These are phyloP conservation scores for Hibiscus tridactylites DNA, from an alignment of 345 rosid species.

Conservation along the genomic window DNA sequence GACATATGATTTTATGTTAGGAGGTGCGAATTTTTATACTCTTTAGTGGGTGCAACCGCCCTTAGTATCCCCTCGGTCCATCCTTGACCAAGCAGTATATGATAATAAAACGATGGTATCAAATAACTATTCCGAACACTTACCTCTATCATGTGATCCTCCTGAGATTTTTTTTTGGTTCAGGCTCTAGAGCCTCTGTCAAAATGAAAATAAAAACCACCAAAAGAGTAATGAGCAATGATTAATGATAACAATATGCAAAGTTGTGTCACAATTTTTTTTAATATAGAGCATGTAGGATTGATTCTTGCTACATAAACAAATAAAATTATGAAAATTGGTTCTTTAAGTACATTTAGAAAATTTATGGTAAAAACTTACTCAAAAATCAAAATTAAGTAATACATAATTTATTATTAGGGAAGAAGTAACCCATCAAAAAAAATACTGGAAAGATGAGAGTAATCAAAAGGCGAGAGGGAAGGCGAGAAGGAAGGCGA, in stretches of 20 bases:
- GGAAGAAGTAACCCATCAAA: too few relatives aligned
- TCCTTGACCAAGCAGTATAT: background rate
- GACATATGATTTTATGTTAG: too few relatives aligned
- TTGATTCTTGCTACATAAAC: background rate
- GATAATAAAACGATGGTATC: background rate
- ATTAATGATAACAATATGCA: background rate
- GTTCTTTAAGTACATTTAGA: background rate
- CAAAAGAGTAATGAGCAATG: background rate
- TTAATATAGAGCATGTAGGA: background rate
- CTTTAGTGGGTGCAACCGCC: too few relatives aligned
- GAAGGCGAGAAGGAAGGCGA: too few relatives aligned
- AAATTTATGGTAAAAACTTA: background rate
- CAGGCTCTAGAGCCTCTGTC: slow-evolving; percentile 31
- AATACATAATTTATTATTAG: too few relatives aligned
- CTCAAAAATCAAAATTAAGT: background rate
- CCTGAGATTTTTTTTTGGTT: slow-evolving; percentile 30
- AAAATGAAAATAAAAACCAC: background rate
- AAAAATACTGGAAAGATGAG: too few relatives aligned
- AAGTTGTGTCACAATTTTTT: background rate
- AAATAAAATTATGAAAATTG: background rate
- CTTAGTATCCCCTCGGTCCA: too few relatives aligned
- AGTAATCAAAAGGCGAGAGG: too few relatives aligned
- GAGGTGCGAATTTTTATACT: too few relatives aligned
- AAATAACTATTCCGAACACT: background rate
- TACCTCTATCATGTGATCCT: slow-evolving; percentile 68